Base-by-base conservation (phyloP, 495 filamentous ascomycete species). In the Filosporella fistucella region DNA sequence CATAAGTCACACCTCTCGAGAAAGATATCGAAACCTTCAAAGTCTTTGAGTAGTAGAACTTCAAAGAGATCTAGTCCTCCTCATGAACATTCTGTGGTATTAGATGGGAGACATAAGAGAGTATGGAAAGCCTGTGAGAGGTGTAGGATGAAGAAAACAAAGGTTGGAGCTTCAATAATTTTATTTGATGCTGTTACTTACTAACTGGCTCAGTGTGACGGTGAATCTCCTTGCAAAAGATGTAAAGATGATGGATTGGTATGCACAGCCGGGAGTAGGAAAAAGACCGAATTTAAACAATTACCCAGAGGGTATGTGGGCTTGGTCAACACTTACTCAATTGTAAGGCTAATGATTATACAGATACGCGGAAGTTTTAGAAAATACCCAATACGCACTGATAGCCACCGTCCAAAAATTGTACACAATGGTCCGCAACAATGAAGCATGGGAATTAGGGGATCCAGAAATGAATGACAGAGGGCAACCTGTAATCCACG, bases 91-190 rank as follows among this genome's bases (percentile, higher is more conserved):
- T 55, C 67, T 49, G 51, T 55, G 23, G 55, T 45, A 0, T 29
- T 68, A 23, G 74, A 79, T 50, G 73, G 65, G 42, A 67, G 74
- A 50, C 74, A 78, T 55, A 84, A 84, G 62, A 68, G 81, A 51
- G 81, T 85, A 28, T 83, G 81, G 71, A 85, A 84, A 63, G 81
- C 81, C 18, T 85, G 81, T 54, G 81, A 85, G 63, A 68, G 81
- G 52, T 85, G 81, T 70, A 68, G 81, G 50, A 77, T 84, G 66
- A 86, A 84, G 68, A 86, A 86, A 64, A 82, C 78, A 50, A 85
- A 85, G 75, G 80, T 79, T 63, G 37, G 52, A 17, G 5, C 2
- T 8, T 24, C 14, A 1, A 29, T 30, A n/a, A 32, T 16, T 26
- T 11, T 30, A 26, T 10, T 2, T 2, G 13, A 7, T 3, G 8